phyloP scores from a whole-genome alignment of 176 grass and related monocot species.

The Cymbopogon citratus region DNA sequence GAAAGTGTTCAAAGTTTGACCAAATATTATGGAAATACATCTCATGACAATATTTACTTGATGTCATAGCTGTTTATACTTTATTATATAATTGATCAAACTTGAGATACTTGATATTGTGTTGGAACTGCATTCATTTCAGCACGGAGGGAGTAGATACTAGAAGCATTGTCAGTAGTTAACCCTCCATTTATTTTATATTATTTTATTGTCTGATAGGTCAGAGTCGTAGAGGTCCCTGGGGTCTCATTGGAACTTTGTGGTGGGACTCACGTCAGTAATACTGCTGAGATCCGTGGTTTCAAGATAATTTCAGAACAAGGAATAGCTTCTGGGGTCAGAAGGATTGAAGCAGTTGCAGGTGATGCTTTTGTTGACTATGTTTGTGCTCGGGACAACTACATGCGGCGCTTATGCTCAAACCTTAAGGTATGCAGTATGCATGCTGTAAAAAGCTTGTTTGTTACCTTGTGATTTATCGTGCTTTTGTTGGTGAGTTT shows the following conservation, averaged over 20 bases:
- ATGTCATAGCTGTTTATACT: background rate
- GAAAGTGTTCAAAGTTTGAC: too few species aligned
- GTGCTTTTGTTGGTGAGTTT: background rate
- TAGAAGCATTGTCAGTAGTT: background rate
- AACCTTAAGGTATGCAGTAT: slow-evolving; percentile 57
- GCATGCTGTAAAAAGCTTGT: background rate
- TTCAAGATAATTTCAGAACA: slow-evolving; percentile 97
- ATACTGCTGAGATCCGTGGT: slow-evolving; percentile 84
- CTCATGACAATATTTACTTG: background rate
- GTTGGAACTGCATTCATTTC: background rate
- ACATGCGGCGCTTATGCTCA: slow-evolving; percentile 73
- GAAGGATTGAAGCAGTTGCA: slow-evolving; percentile 91
- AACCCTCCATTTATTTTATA: background rate
- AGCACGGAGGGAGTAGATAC: background rate
- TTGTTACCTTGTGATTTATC: background rate
- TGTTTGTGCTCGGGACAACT: slow-evolving; percentile 77
- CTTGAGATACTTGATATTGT: background rate
- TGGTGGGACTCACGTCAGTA: slow-evolving; percentile 90
- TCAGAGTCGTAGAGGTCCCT: slow-evolving; percentile 92
- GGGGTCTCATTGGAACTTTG: slow-evolving; percentile 96
- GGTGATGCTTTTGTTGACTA: slow-evolving; percentile 93
- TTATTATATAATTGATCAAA: background rate
- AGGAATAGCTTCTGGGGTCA: slow-evolving; percentile 90
- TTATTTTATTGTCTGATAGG: slow-evolving; percentile 36
- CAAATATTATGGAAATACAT: background rate